Evolutionary conservation across 2,329 filamentous ascomycete species (phyloP), one percentile per base, ranked within the genome.

Genomic region (Penicillium sp.): DNA sequence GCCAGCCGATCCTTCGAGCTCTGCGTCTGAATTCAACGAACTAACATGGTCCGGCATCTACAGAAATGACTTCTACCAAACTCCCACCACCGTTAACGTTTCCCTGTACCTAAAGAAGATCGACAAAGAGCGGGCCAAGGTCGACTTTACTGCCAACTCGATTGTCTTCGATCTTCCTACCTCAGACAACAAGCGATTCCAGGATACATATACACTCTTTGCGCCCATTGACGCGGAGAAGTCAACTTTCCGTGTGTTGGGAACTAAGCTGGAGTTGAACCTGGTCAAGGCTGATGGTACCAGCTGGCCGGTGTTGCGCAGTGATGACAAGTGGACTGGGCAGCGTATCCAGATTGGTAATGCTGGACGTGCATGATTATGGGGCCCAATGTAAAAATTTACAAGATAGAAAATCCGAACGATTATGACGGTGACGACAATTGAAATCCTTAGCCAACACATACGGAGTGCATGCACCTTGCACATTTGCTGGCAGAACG

Each of bases 31-130:
- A n/a, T n/a, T n/a, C 32, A 29, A 13, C 35, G 26, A n/a, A 43
- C 52, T 59, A 38, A 61, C 19, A 19, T n/a, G 9, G 13, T 4
- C 4, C 29, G 10, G 19, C 11, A 32, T 47, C 30, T 29, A 43
- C 66, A 89, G 88, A 57, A 85, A 89, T 69, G 94, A 99, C 74
- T 99, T 93, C 76, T 99, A 99, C 76, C 94, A 99, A 75, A 97
- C 94, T 1, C 79, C 88, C 2, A 83, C 84, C 11, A 86, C 85
- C 13, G 90, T 97, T 53, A 96, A 95, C 62, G 92, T 89, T 2
- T 94, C 90, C 8, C 88, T 97, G 63, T 99, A 96, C 77, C 81
- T 97, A 51, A 99, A 97, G 80, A 97, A 97, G 78, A 96, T 99
- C 66, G 85, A 92, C 76, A 95, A 93, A 75, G 82, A 87, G 23